A percentile compares a stretch with the other conserved stretches of the same genome.
phyloP scores from a whole-genome alignment of 202 grass and related monocot genomes.

The Carex sylvatica region DNA sequence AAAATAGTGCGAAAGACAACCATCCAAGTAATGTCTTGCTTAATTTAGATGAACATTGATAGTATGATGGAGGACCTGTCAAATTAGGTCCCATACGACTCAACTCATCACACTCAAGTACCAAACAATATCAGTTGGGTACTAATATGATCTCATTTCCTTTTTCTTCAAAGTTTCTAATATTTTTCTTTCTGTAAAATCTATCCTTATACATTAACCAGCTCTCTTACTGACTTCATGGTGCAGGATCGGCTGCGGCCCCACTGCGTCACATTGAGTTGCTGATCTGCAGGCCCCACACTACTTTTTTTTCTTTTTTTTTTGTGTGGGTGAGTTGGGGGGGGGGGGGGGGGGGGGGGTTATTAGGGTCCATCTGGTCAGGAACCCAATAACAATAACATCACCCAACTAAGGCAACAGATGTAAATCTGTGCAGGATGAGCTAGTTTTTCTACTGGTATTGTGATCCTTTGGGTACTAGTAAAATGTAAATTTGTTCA shows the following conservation, averaged over 20 bases:
- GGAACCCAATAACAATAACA: no score
- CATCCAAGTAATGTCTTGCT: background rate
- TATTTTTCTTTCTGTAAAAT: background rate
- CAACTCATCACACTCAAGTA: no score
- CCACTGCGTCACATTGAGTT: no score
- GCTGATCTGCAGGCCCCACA: no score
- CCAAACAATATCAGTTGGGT: background rate
- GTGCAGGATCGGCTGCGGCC: no score
- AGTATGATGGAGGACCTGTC: background rate
- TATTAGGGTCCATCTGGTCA: no score
- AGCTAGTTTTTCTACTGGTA: background rate
- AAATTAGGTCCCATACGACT: background rate
- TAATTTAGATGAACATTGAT: background rate
- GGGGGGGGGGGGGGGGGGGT: no score
- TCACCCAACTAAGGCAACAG: no score
- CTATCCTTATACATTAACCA: background rate
- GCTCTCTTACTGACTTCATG: background rate
- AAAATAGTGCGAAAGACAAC: background rate
- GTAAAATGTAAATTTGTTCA: background rate
- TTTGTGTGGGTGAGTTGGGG: no score
- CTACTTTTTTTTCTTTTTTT: no score
- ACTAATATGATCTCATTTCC: background rate
- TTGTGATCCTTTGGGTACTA: background rate
- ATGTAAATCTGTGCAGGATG: background rate
- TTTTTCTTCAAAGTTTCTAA: background rate